phyloP scores from a whole-genome alignment of 2,329 filamentous ascomycete genomes.

The Hypoxylon sp. region DNA sequence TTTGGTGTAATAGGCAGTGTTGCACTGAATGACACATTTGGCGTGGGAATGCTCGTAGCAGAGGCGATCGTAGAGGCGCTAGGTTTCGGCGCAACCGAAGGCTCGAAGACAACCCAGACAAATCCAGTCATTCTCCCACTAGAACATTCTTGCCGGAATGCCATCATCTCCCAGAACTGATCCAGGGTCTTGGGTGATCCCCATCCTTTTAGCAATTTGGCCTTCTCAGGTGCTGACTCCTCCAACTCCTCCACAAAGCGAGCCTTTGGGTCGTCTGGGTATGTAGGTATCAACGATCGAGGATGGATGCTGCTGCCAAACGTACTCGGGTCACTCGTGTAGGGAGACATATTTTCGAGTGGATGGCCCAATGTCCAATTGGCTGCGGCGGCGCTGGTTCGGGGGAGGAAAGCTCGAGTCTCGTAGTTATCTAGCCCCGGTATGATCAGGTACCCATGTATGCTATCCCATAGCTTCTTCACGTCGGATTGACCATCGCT shows the following conservation, averaged over 20 bases:
- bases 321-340: constrained; percentile 57
- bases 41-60: constrained; percentile 36
- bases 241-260: constrained; percentile 90
- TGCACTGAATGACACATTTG: constrained; percentile 44
- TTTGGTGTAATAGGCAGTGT: constrained; percentile 35
- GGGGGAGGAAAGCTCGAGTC: constrained; percentile 79
- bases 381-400: constrained; percentile 56
- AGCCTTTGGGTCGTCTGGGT: constrained; percentile 94
- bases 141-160: constrained; percentile 93
- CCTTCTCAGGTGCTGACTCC: constrained; percentile 66
- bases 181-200: constrained; percentile 82
- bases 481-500: constrained; percentile 46
- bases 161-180: constrained; percentile 99
- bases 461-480: constrained; percentile 53
- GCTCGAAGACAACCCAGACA: constrained; percentile 88
- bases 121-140: constrained; percentile 93
- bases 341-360: constrained; percentile 70
- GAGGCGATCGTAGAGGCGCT: constrained; percentile 13
- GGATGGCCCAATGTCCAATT: constrained; percentile 77
- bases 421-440: constrained; percentile 87
- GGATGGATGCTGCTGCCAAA: constrained; percentile 69
- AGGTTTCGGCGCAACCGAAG: constrained; percentile 41
- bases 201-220: constrained; percentile 75
- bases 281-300: constrained; percentile 85
- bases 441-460: constrained; percentile 84